Evolutionary conservation across 108 stramenopile genomes (phyloP), one percentile per base, ranked within the genome.

Genomic region (Stephanodiscus triporus): DNA sequence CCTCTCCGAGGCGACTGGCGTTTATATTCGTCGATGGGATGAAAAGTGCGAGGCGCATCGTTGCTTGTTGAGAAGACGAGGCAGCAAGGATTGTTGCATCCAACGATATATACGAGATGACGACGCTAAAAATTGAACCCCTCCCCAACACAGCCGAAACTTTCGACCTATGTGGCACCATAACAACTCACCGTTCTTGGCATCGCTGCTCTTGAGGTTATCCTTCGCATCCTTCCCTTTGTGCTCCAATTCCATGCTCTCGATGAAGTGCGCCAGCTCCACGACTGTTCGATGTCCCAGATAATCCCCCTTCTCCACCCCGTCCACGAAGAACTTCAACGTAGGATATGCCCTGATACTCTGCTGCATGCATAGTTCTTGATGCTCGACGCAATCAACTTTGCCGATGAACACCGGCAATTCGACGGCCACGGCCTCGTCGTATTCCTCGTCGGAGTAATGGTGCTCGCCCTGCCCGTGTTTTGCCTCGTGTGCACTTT

Each of bases 341-440:
- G 96, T 95, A 6, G 98, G 98, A 73, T 96, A 98, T 11, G 97
- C 97, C 22, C 84, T 83, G 58, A 98, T 91, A 16, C 72, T 66
- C 53, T 92, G 83, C 4, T 68, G 32, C 64, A 81, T 66, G 73
- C 98, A 98, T 22, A 97, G 67, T 10, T 84, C 82, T 0, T 48
- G 47, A 63, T 97, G 87, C 37, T 70, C 77, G 22, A 97, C 97
- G 80, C 98, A 98, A 85, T 98, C 98, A 0, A 94, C 76, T 54
- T 95, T 95, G 30, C 80, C 93, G 75, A 95, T 81, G 55, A 88
- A 65, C 16, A 91, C 91, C 0, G 94, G 94, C 57, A 90, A 10
- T 63, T 88, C 83, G n/a, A 95, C 84, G 56, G 78, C 75, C 8
- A 80, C 47, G 7, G 90, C 91, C 42, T 81, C 75, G 10, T 76